Evolutionary conservation across 1,139 yeast species (phyloP), one percentile per base, ranked within the genome.

Genomic region (Insectozyma bohioensis): DNA sequence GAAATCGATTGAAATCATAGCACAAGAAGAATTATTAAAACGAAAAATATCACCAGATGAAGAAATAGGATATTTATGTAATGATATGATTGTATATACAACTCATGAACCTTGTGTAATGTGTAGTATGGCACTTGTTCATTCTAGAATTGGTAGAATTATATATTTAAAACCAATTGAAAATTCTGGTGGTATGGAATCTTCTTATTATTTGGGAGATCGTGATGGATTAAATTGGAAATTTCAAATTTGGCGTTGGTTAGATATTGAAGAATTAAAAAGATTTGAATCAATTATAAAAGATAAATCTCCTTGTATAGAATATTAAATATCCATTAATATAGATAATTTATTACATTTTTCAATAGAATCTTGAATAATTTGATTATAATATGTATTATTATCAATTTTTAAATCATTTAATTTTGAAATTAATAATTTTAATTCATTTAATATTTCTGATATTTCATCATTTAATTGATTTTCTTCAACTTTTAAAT

Each of bases 41-140:
- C 52, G 78, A 26, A 36, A 38, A 4, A 27, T 34, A 41, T 6
- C 23, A 8, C 24, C 24, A 16, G 33, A 41, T 18, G 42, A 31
- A 6, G 43, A 38, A 6, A 40, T 43, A 37, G 61, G 61, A 12
- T 94, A 94, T 51, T 68, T 94, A 7, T 90, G 97, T 50, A 75
- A 82, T 28, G 75, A 79, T 37, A 72, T 80, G 43, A 80, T 85
- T 40, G 88, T 92, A 0, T 88, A 85, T 51, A 84, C 94, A 1
- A 84, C 95, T 0, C 95, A 88, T 52, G 98, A 94, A 54, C 99
- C 98, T 1, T 94, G 98, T 53, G 75, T 86, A 0, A 94, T 92
- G 97, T 94, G 99, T 51, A 64, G 85, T 6, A 94, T 94, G 99
- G 98, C 97, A 0, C 65, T 94, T 22, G 82, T 90, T 8, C 98